Evolutionary conservation across 2,329 filamentous ascomycete genomes (phyloP), one percentile per base, ranked within the genome.

Genomic region (Colletotrichum sp.): DNA sequence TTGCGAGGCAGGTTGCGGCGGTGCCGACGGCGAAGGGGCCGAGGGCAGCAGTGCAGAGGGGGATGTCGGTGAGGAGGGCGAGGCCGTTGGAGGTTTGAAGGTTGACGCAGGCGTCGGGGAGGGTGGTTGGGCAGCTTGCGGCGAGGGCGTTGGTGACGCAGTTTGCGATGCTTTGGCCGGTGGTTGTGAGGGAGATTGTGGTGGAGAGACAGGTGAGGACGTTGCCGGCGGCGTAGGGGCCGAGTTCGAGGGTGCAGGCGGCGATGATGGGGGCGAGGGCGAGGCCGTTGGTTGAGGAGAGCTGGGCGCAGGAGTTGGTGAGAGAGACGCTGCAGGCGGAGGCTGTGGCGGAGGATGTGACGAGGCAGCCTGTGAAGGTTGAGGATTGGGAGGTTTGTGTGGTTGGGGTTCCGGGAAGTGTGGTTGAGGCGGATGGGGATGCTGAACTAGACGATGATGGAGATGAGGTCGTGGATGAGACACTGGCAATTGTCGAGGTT

Each of bases 161-260:
- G 43, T 52, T 24, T 7, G 43, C 43, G 43, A 52, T 52, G 43
- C 10, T 52, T 3, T 52, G 43, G 43, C 43, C 43, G 1, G 43
- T 52, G n/a, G 43, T 52, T 21, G n/a, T 52, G n/a, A 52, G 43
- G 10, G 9, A 12, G 43, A 52, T 24, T 3, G 69, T 64, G 36
- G 76, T 69, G 32, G 73, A 77, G 12, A 58, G 43, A 10, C 63
- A 63, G 18, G 66, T 73, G 13, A 61, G 16, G 9, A 77, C 65
- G 34, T 74, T 76, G 6, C 69, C 66, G n/a, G 74, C 75, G 48
- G 76, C 71, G 26, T 73, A 68, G 8, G 67, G n/a, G 15, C 76
- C 76, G 18, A 32, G 76, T 15, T 76, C 74, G n/a, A 60, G 16
- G 2, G 58, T 78, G 72, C 78, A 78, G 9, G 68, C 48, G 5